Evolutionary conservation across 257 asterid genomes (phyloP).

Genomic region (Cynanchum wilfordii): DNA sequence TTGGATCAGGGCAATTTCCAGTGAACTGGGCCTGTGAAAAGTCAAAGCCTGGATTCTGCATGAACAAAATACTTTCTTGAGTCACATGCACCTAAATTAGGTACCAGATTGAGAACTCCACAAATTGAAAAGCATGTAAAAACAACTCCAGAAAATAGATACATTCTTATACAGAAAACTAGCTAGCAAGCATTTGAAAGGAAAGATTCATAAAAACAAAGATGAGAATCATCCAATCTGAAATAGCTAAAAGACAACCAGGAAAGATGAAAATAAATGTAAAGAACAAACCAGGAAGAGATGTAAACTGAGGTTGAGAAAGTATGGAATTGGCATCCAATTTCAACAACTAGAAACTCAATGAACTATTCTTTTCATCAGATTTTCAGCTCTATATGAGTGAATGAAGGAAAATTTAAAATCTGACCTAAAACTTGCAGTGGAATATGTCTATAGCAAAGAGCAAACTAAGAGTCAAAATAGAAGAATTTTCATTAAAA

Average conservation of each 20-base stretch:
- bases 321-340: background rate
- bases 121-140: background rate
- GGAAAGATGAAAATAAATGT: background rate
- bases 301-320: background rate
- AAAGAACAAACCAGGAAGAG: background rate
- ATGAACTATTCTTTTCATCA: background rate
- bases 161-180: background rate
- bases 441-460: background rate
- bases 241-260: background rate
- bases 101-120: background rate
- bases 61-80: background rate
- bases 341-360: background rate
- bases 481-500: background rate
- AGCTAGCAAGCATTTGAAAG: background rate
- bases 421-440: background rate
- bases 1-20: constrained; percentile 81
- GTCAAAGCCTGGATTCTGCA: constrained; percentile 86
- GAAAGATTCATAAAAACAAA: background rate
- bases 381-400: background rate
- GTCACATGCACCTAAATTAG: background rate
- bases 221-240: background rate
- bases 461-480: background rate
- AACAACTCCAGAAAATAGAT: too few relatives aligned
- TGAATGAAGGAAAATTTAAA: background rate
- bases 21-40: constrained; percentile 83